A percentile compares a stretch with the other conserved stretches of the same genome.
Conservation (phyloP, 2,329 filamentous ascomycete species). For the Pseudocercospora musae region DNA sequence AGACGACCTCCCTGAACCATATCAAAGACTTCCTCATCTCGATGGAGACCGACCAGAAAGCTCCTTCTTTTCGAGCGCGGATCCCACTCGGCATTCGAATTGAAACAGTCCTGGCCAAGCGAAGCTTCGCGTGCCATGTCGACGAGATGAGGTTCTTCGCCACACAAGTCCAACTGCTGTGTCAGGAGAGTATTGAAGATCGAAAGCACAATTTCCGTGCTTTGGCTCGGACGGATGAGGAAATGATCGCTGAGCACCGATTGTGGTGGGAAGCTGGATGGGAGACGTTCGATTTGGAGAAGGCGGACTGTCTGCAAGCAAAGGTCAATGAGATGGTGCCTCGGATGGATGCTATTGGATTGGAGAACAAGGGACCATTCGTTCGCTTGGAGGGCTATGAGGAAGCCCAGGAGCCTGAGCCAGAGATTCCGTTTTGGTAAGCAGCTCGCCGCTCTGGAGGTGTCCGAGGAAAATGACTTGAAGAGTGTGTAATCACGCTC, state of each 20-base stretch:
- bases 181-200: conserved; percentile 3
- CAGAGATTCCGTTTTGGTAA: conserved; percentile 11
- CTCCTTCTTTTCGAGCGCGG: conserved; percentile 15
- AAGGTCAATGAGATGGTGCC: conserved; percentile 15
- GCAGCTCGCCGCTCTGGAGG: not conserved
- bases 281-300: conserved; percentile 17
- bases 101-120: conserved; percentile 16
- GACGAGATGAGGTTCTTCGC: conserved; percentile 10
- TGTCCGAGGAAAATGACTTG: too few species aligned
- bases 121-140: conserved; percentile 4
- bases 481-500: too few species aligned
- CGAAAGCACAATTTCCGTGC: conserved; percentile 15
- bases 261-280: conserved; percentile 21
- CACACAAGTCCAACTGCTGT: conserved; percentile 15
- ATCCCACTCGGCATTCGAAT: conserved; percentile 1
- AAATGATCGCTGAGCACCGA: conserved; percentile 17
- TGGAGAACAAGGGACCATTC: conserved; percentile 15
- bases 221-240: conserved; percentile 6
- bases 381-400: not conserved
- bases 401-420: conserved; percentile 3
- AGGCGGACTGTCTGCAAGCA: conserved; percentile 13
- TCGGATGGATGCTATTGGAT: conserved; percentile 19
- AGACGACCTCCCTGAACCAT: not conserved
- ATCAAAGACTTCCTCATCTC: conserved; percentile 20
- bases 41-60: conserved; percentile 11